These are phyloP conservation scores for Penicillium rolfsii DNA, from an alignment of 2,329 filamentous ascomycete species.

Conservation along the genomic window DNA sequence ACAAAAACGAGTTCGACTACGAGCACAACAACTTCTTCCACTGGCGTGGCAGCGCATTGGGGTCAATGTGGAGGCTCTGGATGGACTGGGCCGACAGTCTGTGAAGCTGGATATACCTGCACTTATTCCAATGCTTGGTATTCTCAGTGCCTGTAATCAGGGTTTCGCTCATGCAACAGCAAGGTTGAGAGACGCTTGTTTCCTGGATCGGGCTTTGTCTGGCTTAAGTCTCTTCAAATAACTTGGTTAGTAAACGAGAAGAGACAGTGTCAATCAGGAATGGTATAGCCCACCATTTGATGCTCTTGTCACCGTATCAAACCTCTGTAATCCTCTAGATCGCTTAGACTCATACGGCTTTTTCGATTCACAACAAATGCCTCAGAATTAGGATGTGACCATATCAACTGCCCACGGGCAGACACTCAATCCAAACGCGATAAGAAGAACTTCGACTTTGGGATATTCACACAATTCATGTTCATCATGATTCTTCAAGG, in stretches of 20 bases:
- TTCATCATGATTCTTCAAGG: neutral
- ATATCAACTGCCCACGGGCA: neutral
- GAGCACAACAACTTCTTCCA: neutral
- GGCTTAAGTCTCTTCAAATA: neutral
- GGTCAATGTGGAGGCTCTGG: constrained; percentile 7
- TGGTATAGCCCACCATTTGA: too few relatives aligned
- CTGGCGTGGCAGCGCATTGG: neutral
- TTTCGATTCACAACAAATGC: neutral
- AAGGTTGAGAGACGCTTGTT: neutral
- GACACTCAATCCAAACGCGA: neutral
- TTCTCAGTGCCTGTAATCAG: constrained; percentile 1
- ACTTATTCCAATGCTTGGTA: constrained; percentile 1
- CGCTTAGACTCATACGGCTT: neutral
- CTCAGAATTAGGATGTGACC: neutral
- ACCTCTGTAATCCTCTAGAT: neutral
- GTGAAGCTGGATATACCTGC: constrained; percentile 3
- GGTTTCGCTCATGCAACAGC: neutral
- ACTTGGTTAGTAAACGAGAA: too few relatives aligned
- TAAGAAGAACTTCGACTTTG: neutral
- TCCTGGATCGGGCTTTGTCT: neutral
- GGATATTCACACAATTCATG: neutral
- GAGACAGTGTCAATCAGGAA: too few relatives aligned
- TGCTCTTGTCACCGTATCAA: neutral
- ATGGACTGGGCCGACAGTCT: constrained; percentile 1
- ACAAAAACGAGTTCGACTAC: neutral